Conservation (phyloP, 768 basidiomycete genomes). For the Mycena albidolilacea region DNA sequence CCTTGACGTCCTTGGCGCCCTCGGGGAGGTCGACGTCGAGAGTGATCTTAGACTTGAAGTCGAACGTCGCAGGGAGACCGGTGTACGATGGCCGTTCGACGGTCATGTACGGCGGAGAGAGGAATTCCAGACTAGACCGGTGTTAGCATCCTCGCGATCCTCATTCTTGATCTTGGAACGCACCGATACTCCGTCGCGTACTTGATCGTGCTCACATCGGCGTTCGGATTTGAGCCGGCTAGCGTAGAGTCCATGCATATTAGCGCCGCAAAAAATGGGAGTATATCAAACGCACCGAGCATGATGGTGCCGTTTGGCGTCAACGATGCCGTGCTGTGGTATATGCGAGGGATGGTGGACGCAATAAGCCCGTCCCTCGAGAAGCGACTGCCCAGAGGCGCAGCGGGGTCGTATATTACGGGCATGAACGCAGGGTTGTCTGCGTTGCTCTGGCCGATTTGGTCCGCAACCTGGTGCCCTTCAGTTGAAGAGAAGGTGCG, state of each 20-base stretch:
- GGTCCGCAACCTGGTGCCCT: slow-evolving; percentile 44
- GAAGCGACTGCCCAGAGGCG: slow-evolving; percentile 47
- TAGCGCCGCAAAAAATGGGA: neutral
- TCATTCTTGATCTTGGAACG: neutral
- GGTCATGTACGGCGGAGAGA: slow-evolving; percentile 60
- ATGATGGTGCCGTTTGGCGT: slow-evolving; percentile 50
- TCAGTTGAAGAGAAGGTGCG: neutral
- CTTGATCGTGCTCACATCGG: slow-evolving; percentile 37
- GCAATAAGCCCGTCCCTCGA: slow-evolving; percentile 48
- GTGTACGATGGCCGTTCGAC: slow-evolving; percentile 50
- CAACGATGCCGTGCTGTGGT: slow-evolving; percentile 51
- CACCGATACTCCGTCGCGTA: slow-evolving; percentile 53
- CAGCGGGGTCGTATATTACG: slow-evolving; percentile 49
- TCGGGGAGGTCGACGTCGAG: slow-evolving; percentile 50
- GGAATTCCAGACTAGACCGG: slow-evolving; percentile 53
- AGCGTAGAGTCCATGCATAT: slow-evolving; percentile 25
- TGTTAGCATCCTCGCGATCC: neutral
- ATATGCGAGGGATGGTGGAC: slow-evolving; percentile 49
- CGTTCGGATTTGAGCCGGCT: slow-evolving; percentile 65
- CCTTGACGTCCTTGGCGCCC: slow-evolving; percentile 46
- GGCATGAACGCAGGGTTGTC: slow-evolving; percentile 52
- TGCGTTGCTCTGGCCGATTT: slow-evolving; percentile 55
- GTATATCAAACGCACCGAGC: slow-evolving; percentile 37
- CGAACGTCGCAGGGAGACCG: slow-evolving; percentile 53
- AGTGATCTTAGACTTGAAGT: slow-evolving; percentile 53